Percentiles rank a stretch among this genome's conserved stretches.
phyloP scores from a whole-genome alignment of 768 basidiomycete genomes.

The Leucocoprinus leucothites region DNA sequence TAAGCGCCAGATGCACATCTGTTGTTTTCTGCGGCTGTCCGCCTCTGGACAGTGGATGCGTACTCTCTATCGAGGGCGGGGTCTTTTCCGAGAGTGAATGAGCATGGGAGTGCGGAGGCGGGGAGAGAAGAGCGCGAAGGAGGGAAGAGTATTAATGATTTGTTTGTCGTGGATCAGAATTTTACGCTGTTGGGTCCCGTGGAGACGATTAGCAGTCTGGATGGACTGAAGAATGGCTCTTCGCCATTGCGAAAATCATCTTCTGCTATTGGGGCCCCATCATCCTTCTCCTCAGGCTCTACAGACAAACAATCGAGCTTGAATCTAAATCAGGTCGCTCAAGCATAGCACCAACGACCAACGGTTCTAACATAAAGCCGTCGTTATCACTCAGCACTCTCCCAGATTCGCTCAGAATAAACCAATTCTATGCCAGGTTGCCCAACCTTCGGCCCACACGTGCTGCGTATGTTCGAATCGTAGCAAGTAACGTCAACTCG shows the following conservation, averaged over 20 bases:
- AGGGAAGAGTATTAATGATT: slow-evolving; percentile 3
- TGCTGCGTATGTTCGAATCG: slow-evolving; percentile 13
- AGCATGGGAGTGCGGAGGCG: too few species aligned
- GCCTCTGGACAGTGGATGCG: slow-evolving; percentile 5
- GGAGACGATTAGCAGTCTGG: too few species aligned
- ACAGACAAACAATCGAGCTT: not conserved
- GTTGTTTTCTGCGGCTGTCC: slow-evolving; percentile 2
- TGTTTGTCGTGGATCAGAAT: slow-evolving; percentile 7
- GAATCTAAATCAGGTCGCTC: not conserved
- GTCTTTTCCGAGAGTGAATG: slow-evolving; percentile 1
- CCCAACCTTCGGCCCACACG: slow-evolving; percentile 2
- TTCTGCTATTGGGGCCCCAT: not conserved
- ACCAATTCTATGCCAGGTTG: slow-evolving; percentile 92
- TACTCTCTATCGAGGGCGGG: too few species aligned
- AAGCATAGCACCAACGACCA: not conserved
- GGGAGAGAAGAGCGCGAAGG: not conserved
- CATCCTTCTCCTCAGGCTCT: not conserved
- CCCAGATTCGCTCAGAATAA: slow-evolving; percentile 22
- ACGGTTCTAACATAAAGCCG: slow-evolving; percentile 12
- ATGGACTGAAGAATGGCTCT: not conserved
- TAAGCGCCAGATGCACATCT: slow-evolving; percentile 1
- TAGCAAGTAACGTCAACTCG: slow-evolving; percentile 57
- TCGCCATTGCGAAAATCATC: not conserved
- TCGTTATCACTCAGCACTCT: slow-evolving; percentile 17
- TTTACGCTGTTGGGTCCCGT: slow-evolving; percentile 36